Evolutionary conservation across 495 filamentous ascomycete species (phyloP).

Genomic region (Aspergillus kassunensis): DNA sequence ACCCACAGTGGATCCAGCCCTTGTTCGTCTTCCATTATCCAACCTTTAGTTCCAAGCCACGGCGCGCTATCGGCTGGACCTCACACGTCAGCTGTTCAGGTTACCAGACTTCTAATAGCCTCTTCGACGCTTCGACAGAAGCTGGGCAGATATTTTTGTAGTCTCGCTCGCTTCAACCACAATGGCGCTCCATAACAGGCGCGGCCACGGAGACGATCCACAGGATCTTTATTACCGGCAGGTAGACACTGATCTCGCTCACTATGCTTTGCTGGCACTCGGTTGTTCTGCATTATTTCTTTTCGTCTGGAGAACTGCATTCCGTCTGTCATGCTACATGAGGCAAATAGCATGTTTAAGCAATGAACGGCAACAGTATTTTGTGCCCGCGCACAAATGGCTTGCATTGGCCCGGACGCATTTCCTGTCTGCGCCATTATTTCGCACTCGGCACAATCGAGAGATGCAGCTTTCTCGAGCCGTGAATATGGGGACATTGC

Average conservation of each 20-base stretch:
- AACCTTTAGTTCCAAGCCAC: background rate
- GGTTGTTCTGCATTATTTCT: background rate
- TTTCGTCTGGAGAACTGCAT: background rate
- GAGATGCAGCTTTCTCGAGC: constrained; percentile 68
- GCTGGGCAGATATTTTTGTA: background rate
- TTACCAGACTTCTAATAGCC: background rate
- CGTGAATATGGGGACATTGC: constrained; percentile 74
- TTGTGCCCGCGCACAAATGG: background rate
- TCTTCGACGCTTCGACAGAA: background rate
- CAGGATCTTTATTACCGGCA: background rate
- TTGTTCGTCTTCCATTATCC: background rate
- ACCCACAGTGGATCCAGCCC: background rate
- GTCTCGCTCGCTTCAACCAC: background rate
- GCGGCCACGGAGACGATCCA: background rate
- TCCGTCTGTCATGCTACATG: background rate
- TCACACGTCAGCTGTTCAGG: background rate
- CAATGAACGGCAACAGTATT: background rate
- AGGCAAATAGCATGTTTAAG: background rate
- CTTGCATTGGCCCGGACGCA: background rate
- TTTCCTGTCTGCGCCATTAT: background rate
- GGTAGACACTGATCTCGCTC: background rate
- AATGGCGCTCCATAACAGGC: background rate
- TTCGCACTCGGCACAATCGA: constrained; percentile 58
- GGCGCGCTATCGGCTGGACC: background rate
- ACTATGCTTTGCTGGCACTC: background rate